Evolutionary conservation across 208 protist genomes (phyloP).

Genomic region (Zelonia costaricensis): DNA sequence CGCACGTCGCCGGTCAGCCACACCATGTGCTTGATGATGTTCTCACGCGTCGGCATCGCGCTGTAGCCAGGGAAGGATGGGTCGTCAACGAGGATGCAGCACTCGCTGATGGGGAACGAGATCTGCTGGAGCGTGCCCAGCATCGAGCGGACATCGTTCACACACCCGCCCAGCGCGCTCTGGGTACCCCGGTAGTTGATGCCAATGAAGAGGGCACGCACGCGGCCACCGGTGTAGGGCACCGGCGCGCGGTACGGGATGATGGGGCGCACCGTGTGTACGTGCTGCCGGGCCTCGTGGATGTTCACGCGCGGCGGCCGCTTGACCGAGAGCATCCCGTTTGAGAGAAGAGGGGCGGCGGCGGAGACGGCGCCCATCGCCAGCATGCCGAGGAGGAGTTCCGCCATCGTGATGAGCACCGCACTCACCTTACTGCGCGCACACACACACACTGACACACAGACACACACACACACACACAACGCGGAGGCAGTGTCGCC

Average conservation of each 20-base stretch:
- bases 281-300: constrained; percentile 39
- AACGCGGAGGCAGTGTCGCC: too few species aligned
- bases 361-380: constrained; percentile 21
- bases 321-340: constrained; percentile 55
- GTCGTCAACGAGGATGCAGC: constrained; percentile 88
- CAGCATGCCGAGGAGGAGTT: constrained; percentile 36
- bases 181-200: constrained; percentile 89
- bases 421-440: background rate
- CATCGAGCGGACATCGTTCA: constrained; percentile 88
- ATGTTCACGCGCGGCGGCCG: constrained; percentile 69
- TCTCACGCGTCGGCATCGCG: constrained; percentile 71
- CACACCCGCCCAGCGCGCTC: constrained; percentile 73
- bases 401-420: constrained; percentile 14
- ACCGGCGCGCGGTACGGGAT: constrained; percentile 73
- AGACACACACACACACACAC: too few species aligned
- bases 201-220: constrained; percentile 90
- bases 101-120: constrained; percentile 78
- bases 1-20: constrained; percentile 79
- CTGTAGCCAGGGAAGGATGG: constrained; percentile 72
- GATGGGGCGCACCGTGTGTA: constrained; percentile 44
- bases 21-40: constrained; percentile 86
- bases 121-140: constrained; percentile 79
- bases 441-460: background rate
- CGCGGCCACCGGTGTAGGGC: constrained; percentile 82
- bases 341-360: constrained; percentile 38